Conservation (phyloP, 805 yeast species). For the Sugiyamaella boreocaroliniensis region DNA sequence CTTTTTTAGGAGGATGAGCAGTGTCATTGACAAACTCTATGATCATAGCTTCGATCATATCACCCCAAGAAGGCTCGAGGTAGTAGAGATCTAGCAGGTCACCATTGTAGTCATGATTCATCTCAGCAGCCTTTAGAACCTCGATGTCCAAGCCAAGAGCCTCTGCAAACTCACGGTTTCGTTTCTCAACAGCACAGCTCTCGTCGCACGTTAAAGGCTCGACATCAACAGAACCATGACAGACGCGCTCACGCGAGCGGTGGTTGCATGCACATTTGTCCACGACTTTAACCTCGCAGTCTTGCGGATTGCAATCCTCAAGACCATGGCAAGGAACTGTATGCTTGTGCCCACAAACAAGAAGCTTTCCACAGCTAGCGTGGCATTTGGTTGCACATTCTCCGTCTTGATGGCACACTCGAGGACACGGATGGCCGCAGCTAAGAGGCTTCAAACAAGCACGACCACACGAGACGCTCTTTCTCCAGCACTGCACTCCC, state of each 20-base stretch:
- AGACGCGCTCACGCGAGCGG: constrained; percentile 39
- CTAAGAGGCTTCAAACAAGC: constrained; percentile 48
- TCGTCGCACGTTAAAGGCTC: constrained; percentile 52
- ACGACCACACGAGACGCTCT: constrained; percentile 60
- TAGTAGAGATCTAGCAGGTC: constrained; percentile 41
- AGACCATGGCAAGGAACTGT: constrained; percentile 54
- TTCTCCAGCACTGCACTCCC: constrained; percentile 65
- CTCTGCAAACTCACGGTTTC: constrained; percentile 55
- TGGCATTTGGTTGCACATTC: constrained; percentile 57
- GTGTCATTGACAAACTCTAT: constrained; percentile 40
- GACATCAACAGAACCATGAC: constrained; percentile 45
- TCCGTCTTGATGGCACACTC: constrained; percentile 51
- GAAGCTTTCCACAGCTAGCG: constrained; percentile 48
- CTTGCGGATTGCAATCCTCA: constrained; percentile 33
- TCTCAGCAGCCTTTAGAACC: constrained; percentile 18
- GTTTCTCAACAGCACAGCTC: constrained; percentile 52
- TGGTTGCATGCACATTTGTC: constrained; percentile 64
- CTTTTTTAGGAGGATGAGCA: constrained; percentile 28
- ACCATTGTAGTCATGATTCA: constrained; percentile 40
- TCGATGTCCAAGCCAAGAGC: constrained; percentile 47
- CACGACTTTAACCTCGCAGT: constrained; percentile 36
- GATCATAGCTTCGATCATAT: constrained; percentile 50
- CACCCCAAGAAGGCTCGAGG: constrained; percentile 64
- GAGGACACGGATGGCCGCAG: constrained; percentile 50
- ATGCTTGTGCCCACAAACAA: constrained; percentile 65